Conservation (phyloP, 495 filamentous ascomycete genomes). For the Aspergillus baeticus region DNA sequence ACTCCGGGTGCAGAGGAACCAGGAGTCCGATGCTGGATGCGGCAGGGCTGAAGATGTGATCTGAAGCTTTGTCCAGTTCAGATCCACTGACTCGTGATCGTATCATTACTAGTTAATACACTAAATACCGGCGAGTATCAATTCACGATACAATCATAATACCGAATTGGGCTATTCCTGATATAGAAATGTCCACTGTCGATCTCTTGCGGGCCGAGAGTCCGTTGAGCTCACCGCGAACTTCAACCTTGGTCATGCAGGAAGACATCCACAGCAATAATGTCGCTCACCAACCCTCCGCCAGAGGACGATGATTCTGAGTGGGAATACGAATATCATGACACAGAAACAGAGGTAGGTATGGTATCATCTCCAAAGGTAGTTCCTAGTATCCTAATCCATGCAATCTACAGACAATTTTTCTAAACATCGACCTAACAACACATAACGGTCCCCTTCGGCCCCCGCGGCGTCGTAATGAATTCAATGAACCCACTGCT, state of each 20-base stretch:
- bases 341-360: conserved; percentile 54
- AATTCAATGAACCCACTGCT: conserved; percentile 16
- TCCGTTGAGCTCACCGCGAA: background rate
- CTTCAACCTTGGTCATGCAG: no score
- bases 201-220: background rate
- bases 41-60: conserved; percentile 1
- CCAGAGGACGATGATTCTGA: conserved; percentile 32
- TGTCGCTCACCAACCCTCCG: conserved; percentile 12
- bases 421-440: conserved; percentile 53
- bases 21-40: background rate
- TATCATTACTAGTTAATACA: background rate
- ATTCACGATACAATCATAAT: background rate
- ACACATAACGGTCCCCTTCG: conserved; percentile 42
- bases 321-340: conserved; percentile 64
- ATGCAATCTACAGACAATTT: conserved; percentile 43
- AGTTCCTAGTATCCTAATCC: conserved; percentile 1
- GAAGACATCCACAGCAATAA: background rate
- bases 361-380: no score
- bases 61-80: background rate
- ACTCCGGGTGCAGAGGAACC: background rate
- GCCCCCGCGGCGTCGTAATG: conserved; percentile 30
- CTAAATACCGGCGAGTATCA: background rate
- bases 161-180: background rate
- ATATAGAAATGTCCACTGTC: background rate
- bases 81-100: background rate